These are phyloP conservation scores for Neohortaea acidophila DNA, from an alignment of 495 filamentous ascomycete species.

Conservation along the genomic window DNA sequence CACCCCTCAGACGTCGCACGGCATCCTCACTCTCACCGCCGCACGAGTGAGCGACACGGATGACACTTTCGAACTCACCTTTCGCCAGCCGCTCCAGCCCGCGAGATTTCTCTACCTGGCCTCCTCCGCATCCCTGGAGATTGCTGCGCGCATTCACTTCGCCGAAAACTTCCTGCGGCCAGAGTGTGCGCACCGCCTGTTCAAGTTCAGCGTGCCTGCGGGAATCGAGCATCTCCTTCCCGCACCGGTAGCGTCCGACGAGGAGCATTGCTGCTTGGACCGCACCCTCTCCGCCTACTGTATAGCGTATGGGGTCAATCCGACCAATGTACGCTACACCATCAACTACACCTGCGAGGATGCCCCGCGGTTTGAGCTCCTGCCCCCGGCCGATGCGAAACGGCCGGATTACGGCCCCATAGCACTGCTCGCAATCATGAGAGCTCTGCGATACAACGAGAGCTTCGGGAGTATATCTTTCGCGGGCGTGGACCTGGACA, in stretches of 20 bases:
- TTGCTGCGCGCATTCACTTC: slow-evolving; percentile 57
- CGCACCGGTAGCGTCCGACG: slow-evolving; percentile 40
- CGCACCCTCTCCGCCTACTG: slow-evolving; percentile 78
- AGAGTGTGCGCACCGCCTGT: slow-evolving; percentile 59
- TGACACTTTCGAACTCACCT: slow-evolving; percentile 76
- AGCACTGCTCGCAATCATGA: slow-evolving; percentile 74
- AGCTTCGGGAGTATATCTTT: slow-evolving; percentile 79
- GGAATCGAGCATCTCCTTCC: slow-evolving; percentile 49
- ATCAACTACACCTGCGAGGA: slow-evolving; percentile 65
- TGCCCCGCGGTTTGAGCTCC: slow-evolving; percentile 68
- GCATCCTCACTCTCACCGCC: slow-evolving; percentile 57
- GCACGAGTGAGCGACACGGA: slow-evolving; percentile 55
- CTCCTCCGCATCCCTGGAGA: slow-evolving; percentile 59
- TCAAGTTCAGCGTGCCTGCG: slow-evolving; percentile 46
- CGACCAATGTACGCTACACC: slow-evolving; percentile 40
- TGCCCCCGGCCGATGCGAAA: slow-evolving; percentile 43
- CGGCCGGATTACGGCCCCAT: slow-evolving; percentile 47
- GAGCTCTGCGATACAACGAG: slow-evolving; percentile 83
- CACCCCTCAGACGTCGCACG: slow-evolving; percentile 42
- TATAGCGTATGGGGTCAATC: slow-evolving; percentile 44
- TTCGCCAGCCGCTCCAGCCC: slow-evolving; percentile 53
- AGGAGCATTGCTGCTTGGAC: slow-evolving; percentile 68
- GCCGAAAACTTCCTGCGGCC: slow-evolving; percentile 68
- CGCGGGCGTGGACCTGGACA: slow-evolving; percentile 53
- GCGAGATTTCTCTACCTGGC: slow-evolving; percentile 57